Evolutionary conservation across 176 grass and related monocot species (phyloP).

Genomic region (Thalia dealbata): DNA sequence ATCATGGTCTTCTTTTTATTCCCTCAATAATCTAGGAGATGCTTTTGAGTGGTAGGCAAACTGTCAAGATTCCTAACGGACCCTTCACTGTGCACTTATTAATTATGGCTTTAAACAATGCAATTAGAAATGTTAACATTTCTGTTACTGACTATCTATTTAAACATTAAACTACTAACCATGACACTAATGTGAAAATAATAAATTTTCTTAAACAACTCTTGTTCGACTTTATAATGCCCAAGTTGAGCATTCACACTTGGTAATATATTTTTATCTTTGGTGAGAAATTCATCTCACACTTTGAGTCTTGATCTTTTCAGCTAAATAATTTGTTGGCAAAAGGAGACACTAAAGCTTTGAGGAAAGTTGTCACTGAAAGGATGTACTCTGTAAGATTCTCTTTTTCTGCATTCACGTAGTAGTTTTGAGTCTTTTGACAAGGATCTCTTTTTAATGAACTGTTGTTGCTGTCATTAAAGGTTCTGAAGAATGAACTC

Average conservation of each 20-base stretch:
- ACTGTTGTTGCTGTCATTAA: slow-evolving; percentile 13
- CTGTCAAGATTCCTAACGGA: no score
- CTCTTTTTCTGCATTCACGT: slow-evolving; percentile 7
- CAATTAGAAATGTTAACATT: no score
- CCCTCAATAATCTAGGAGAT: not conserved
- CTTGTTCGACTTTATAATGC: not conserved
- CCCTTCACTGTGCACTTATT: no score
- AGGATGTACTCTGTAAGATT: slow-evolving; percentile 92
- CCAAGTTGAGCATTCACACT: not conserved
- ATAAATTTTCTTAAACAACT: no score
- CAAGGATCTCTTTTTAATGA: slow-evolving; percentile 15
- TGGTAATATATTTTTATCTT: not conserved
- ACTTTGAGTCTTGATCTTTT: slow-evolving; percentile 18
- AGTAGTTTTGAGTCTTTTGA: slow-evolving; percentile 9
- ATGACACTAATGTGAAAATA: no score
- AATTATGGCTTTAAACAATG: no score
- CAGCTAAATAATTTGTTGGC: slow-evolving; percentile 81
- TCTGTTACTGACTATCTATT: no score
- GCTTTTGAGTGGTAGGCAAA: no score
- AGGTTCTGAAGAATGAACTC: slow-evolving; percentile 87
- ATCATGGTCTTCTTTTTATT: not conserved
- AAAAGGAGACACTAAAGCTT: slow-evolving; percentile 57
- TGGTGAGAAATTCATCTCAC: slow-evolving; percentile 4
- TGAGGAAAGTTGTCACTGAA: slow-evolving; percentile 70
- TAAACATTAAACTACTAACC: no score